phyloP scores from a whole-genome alignment of 768 basidiomycete species.

The Tulasnella sp. region DNA sequence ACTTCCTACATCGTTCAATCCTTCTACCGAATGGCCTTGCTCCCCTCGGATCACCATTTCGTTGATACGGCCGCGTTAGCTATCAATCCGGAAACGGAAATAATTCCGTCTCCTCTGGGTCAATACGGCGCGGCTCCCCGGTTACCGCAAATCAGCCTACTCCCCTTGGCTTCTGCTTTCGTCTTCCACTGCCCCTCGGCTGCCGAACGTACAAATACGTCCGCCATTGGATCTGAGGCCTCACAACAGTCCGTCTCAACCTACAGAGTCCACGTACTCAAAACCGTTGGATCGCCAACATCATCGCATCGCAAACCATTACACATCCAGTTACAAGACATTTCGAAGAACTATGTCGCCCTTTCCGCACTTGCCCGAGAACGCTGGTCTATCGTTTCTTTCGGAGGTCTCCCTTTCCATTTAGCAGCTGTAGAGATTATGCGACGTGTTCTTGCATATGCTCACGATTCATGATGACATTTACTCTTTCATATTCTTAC shows the following conservation, averaged over 20 bases:
- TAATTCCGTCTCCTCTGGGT: slow-evolving; percentile 23
- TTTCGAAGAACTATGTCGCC: slow-evolving; percentile 58
- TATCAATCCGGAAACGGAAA: slow-evolving; percentile 24
- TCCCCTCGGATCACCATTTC: slow-evolving; percentile 28
- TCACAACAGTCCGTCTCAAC: not conserved
- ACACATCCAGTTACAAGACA: slow-evolving; percentile 35
- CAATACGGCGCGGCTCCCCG: slow-evolving; percentile 24
- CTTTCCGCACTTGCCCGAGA: slow-evolving; percentile 47
- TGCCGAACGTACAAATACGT: slow-evolving; percentile 32
- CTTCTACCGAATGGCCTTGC: slow-evolving; percentile 30
- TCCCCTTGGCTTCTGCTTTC: slow-evolving; percentile 46
- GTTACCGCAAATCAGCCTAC: slow-evolving; percentile 31
- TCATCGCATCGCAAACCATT: slow-evolving; percentile 30
- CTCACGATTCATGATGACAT: not conserved
- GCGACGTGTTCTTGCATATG: slow-evolving; percentile 5
- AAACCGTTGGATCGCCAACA: slow-evolving; percentile 33
- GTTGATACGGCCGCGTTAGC: slow-evolving; percentile 25
- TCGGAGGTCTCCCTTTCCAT: slow-evolving; percentile 52
- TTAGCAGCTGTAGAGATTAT: slow-evolving; percentile 39
- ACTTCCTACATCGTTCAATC: slow-evolving; percentile 38
- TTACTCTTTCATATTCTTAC: not conserved
- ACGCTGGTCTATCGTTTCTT: slow-evolving; percentile 29
- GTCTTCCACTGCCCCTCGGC: slow-evolving; percentile 46
- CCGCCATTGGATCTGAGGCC: slow-evolving; percentile 26
- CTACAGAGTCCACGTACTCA: slow-evolving; percentile 50